These are phyloP conservation scores for Nelumbo lutea DNA, from an alignment of 164 flowering plant genomes.

Conservation along the genomic window DNA sequence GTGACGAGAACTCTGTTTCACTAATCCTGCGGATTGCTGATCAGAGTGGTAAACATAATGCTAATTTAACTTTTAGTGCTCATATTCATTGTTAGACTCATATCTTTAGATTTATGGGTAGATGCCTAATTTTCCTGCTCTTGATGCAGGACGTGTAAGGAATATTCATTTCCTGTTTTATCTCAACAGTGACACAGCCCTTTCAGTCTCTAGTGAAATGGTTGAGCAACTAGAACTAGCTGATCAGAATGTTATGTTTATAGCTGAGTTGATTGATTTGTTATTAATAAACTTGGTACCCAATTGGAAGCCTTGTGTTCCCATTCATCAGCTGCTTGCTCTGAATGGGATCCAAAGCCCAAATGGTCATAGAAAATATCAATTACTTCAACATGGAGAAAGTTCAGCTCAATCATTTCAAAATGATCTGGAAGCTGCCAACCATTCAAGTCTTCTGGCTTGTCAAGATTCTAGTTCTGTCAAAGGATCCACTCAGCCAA, in stretches of 20 bases:
- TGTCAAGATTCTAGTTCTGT: conserved; percentile 17
- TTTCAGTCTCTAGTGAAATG: conserved; percentile 79
- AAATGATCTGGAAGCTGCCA: conserved; percentile 13
- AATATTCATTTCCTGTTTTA: conserved; percentile 66
- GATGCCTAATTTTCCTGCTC: not conserved
- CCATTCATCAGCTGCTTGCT: conserved; percentile 25
- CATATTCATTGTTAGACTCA: not conserved
- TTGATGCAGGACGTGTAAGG: conserved; percentile 54
- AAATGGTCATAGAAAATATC: conserved; percentile 4
- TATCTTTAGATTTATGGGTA: not conserved
- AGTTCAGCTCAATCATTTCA: conserved; percentile 20
- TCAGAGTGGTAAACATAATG: conserved; percentile 35
- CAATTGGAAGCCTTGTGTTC: conserved; percentile 49
- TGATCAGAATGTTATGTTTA: conserved; percentile 62
- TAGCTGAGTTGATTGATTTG: conserved; percentile 71
- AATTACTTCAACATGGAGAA: conserved; percentile 10
- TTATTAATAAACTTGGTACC: conserved; percentile 51
- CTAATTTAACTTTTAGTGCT: not conserved
- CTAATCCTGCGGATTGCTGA: conserved; percentile 62
- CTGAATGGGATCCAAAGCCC: conserved; percentile 19
- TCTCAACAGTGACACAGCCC: conserved; percentile 68
- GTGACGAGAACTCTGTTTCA: conserved; percentile 55
- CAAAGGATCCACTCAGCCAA: conserved; percentile 12
- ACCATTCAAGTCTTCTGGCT: conserved; percentile 13
- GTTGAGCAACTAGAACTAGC: conserved; percentile 73